Evolutionary conservation across 345 rosid species (phyloP).

Genomic region (Ceriops tagal): DNA sequence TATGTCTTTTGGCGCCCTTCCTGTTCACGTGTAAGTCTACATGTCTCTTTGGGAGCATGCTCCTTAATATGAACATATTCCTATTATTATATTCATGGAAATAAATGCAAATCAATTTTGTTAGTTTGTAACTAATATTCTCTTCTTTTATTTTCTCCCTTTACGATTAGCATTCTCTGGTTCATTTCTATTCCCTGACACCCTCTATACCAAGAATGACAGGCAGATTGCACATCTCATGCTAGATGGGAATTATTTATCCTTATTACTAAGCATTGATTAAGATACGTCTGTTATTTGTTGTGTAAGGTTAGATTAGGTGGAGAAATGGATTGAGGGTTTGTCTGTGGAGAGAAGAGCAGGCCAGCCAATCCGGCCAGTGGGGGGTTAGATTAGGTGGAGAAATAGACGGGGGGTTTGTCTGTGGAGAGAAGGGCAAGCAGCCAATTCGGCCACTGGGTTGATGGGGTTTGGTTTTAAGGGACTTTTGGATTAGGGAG

Average conservation of each 20-base stretch:
- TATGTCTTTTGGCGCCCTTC: slow-evolving; percentile 14
- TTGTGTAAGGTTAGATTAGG: not conserved
- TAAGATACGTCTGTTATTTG: no score
- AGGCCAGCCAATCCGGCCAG: slow-evolving; percentile 28
- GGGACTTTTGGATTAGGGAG: slow-evolving; percentile 18
- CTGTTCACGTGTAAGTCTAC: slow-evolving; percentile 13
- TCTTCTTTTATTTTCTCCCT: not conserved
- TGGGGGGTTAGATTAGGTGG: slow-evolving; percentile 1
- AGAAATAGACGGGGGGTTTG: slow-evolving; percentile 2
- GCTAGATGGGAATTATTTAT: no score
- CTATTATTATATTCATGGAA: slow-evolving; percentile 23
- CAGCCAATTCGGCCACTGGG: slow-evolving; percentile 31
- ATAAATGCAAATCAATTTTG: slow-evolving; percentile 23
- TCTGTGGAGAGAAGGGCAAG: slow-evolving; percentile 23
- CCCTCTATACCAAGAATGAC: no score
- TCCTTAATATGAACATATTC: slow-evolving; percentile 24
- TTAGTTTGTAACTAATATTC: slow-evolving; percentile 6
- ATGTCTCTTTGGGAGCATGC: slow-evolving; percentile 24
- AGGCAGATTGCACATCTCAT: no score
- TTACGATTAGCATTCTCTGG: not conserved
- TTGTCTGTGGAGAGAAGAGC: slow-evolving; percentile 28
- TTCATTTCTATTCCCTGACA: no score
- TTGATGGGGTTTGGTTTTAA: slow-evolving; percentile 13
- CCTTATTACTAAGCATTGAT: no score
- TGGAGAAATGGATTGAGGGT: not conserved